A percentile compares a stretch with the other conserved stretches of the same genome.
Conservation (phyloP, 2,329 filamentous ascomycete genomes). For the Aspergillus sp. region DNA sequence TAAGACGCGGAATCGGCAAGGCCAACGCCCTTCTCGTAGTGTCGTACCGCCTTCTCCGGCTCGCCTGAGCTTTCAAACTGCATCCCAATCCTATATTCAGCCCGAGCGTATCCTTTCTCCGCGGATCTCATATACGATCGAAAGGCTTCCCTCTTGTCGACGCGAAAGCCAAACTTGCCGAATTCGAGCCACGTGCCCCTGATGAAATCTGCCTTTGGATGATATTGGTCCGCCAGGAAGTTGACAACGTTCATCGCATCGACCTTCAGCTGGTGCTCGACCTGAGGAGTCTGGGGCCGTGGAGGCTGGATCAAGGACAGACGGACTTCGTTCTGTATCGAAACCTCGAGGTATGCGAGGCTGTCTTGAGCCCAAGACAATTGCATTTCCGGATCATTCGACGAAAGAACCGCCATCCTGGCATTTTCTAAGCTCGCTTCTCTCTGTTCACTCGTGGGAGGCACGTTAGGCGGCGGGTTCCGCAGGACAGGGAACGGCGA, state of each 20-base stretch:
- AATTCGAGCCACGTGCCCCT: slow-evolving; percentile 96
- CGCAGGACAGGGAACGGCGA: slow-evolving; percentile 84
- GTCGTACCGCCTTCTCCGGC: slow-evolving; percentile 76
- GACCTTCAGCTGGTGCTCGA: slow-evolving; percentile 76
- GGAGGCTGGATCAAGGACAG: slow-evolving; percentile 50
- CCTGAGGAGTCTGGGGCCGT: slow-evolving; percentile 68
- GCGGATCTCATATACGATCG: slow-evolving; percentile 76
- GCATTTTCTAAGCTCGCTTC: slow-evolving; percentile 82
- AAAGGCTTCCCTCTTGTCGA: slow-evolving; percentile 94
- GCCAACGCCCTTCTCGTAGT: slow-evolving; percentile 75
- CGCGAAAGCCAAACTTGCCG: slow-evolving; percentile 81
- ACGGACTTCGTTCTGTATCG: slow-evolving; percentile 65
- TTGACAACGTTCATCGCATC: slow-evolving; percentile 88
- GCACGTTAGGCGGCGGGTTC: slow-evolving; percentile 73
- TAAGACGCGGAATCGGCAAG: slow-evolving; percentile 79
- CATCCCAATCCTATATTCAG: slow-evolving; percentile 97
- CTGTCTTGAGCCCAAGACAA: slow-evolving; percentile 93
- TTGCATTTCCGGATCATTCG: slow-evolving; percentile 92
- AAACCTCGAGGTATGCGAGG: slow-evolving; percentile 76
- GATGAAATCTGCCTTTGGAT: slow-evolving; percentile 91
- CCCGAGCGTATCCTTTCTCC: slow-evolving; percentile 73
- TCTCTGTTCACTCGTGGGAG: slow-evolving; percentile 87
- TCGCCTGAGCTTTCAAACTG: slow-evolving; percentile 94
- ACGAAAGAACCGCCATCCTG: slow-evolving; percentile 73
- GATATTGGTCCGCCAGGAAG: slow-evolving; percentile 81